Evolutionary conservation across 2,329 filamentous ascomycete species (phyloP).

Genomic region (Verticillium nubilum): DNA sequence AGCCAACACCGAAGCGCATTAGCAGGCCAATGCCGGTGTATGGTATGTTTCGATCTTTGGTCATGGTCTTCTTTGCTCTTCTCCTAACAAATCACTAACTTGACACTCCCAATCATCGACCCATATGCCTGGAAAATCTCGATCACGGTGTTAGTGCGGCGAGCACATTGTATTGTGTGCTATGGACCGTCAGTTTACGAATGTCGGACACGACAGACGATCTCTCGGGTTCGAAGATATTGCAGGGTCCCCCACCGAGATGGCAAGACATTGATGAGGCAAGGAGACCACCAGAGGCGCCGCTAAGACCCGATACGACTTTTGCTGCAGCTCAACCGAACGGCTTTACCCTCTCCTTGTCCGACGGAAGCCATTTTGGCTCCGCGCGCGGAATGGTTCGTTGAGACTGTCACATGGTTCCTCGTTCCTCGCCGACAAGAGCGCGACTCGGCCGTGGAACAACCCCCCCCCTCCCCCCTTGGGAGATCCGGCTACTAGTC

Average conservation of each 20-base stretch:
- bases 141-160: neutral
- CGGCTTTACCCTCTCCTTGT: neutral
- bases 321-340: neutral
- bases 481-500: neutral
- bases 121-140: neutral
- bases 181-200: neutral
- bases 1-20: neutral
- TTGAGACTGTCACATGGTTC: neutral
- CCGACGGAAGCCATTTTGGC: neutral
- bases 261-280: neutral
- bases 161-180: neutral
- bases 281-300: neutral
- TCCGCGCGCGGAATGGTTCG: neutral
- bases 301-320: neutral
- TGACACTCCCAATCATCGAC: neutral
- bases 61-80: neutral
- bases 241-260: neutral
- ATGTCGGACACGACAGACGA: neutral
- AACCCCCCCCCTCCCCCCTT: too few species aligned
- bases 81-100: neutral
- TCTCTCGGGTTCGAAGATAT: neutral
- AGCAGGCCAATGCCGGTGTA: slow-evolving; percentile 1
- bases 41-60: neutral
- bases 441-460: neutral
- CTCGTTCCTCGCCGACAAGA: neutral